Conservation (phyloP, 345 rosid genomes). For the Eucalyptus guilfoylei region DNA sequence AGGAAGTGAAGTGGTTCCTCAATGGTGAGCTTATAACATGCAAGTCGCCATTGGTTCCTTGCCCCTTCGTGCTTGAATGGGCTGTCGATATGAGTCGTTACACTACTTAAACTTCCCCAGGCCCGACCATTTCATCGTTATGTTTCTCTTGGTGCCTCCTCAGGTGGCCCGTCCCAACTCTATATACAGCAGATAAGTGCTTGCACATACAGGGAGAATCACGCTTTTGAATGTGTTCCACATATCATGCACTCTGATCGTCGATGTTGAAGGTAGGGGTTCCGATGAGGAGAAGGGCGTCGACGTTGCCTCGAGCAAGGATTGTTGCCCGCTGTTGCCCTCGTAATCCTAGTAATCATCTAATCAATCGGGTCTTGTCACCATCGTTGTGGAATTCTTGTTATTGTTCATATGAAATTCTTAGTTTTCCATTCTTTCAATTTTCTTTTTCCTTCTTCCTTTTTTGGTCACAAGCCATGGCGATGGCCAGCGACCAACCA, state of each 20-base stretch:
- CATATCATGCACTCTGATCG: not conserved
- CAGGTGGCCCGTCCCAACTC: not conserved
- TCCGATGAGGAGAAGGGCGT: not conserved
- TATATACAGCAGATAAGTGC: not conserved
- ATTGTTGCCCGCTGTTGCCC: not conserved
- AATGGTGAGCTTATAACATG: not conserved
- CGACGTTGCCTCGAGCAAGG: not conserved
- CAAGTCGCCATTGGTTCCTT: not conserved
- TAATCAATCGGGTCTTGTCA: too few relatives aligned
- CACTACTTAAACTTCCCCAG: not conserved
- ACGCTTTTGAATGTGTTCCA: not conserved
- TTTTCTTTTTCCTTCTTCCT: too few relatives aligned
- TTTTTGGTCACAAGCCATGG: not conserved
- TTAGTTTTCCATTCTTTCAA: fast-evolving
- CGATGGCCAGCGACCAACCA: not conserved
- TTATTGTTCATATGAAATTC: not conserved
- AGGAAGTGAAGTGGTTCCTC: not conserved
- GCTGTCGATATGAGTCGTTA: not conserved
- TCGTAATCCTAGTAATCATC: not conserved
- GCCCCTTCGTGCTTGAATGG: not conserved
- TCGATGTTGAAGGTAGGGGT: not conserved
- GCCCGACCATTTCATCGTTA: too few relatives aligned
- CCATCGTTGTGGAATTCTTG: not conserved
- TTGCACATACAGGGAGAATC: not conserved
- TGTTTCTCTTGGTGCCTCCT: not conserved